phyloP scores from a whole-genome alignment of 306 rosid species.

The Datisca glomerata region DNA sequence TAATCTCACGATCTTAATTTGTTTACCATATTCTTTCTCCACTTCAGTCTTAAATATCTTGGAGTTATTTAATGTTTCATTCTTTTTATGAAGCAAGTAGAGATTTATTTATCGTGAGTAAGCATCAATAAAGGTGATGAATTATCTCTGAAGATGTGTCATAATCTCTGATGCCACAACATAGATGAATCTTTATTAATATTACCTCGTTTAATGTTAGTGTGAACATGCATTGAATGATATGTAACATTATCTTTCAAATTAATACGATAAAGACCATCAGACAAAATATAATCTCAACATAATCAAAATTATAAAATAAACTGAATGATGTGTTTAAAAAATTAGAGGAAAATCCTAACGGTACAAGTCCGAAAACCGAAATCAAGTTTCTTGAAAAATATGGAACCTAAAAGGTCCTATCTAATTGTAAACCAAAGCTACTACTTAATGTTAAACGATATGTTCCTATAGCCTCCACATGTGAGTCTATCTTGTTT shows the following conservation, averaged over 20 bases:
- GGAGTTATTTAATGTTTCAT: background rate
- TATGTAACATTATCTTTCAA: too few species aligned
- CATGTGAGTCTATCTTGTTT: background rate
- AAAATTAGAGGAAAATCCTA: slow-evolving; percentile 5
- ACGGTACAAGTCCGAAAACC: too few species aligned
- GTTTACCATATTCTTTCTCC: too few species aligned
- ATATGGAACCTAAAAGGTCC: too few species aligned
- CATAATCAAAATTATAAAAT: background rate
- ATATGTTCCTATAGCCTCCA: too few species aligned
- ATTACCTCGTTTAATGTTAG: background rate
- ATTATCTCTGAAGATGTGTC: background rate
- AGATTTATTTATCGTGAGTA: slow-evolving; percentile 8
- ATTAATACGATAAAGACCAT: too few species aligned
- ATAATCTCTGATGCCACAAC: background rate
- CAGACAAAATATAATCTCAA: background rate
- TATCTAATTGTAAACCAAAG: too few species aligned
- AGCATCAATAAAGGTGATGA: slow-evolving; percentile 2
- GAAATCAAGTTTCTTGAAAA: too few species aligned
- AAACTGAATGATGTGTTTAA: too few species aligned
- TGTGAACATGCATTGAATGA: too few species aligned
- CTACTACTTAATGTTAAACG: background rate
- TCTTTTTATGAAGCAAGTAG: background rate
- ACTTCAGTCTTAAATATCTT: too few species aligned
- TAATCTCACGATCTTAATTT: too few species aligned
- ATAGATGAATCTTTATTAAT: background rate